Evolutionary conservation across 352 stramenopile genomes (phyloP), one percentile per base, ranked within the genome.

Genomic region (Phytopythium aichiense): DNA sequence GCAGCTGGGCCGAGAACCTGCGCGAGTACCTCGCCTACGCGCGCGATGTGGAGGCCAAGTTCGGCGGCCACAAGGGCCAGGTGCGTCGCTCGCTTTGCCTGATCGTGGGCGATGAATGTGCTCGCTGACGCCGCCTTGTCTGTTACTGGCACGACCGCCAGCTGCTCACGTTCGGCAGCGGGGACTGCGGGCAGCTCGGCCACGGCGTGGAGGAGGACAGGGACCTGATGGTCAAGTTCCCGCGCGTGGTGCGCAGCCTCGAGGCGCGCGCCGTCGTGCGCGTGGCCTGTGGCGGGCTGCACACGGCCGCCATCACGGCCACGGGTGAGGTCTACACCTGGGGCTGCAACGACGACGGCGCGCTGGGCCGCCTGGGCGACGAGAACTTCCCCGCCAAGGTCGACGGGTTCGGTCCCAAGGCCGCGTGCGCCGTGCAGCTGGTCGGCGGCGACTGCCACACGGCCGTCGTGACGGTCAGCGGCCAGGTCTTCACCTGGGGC

Each of bases 381-480:
- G 81, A 97, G 61, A 91, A 97, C 54, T 33, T 89, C 0, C 88
- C 89, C 1, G 65, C 65, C 28, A 74, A 74, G 45, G 78, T 95
- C 50, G 71, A 72, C 0, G 74, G 81, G 33, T 92, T 94, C 58
- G 81, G 79, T 0, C 68, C 81, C 11, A 46, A 76, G 5, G 54
- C 73, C 18, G 65, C 65, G 12, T 63, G 62, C 9, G 79, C 77
- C 1, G 66, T 92, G n/a, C 73, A 90, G 60, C 72, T 98, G 37
- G 86, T 86, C 13, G 93, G 92, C 16, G 97, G 97, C n/a, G 96
- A 99, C 61, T 97, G 84, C 56, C 96, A 99, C 73, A 98, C 91
- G 22, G 65, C 97, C 0, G 91, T 96, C 9, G 69, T 99, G 30
- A 91, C 83, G 28, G 62, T 91, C 2, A 71, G 76, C 3, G 97